Evolutionary conservation across 805 yeast species (phyloP), one percentile per base, ranked within the genome.

Genomic region (Yamadazyma tumulicola): DNA sequence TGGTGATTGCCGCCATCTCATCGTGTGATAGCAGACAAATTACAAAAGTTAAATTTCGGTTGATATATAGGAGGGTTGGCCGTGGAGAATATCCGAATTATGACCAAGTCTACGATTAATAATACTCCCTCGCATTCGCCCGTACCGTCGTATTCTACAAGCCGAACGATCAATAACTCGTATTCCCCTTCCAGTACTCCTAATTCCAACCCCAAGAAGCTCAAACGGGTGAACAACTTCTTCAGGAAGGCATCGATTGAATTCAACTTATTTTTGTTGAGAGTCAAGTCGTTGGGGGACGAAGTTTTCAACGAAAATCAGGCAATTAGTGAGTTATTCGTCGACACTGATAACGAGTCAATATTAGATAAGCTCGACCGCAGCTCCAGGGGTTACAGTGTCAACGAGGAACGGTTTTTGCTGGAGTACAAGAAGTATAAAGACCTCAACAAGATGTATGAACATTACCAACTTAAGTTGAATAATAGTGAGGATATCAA

Each of bases 301-400:
- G 75, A 69, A 14, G 66, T 65, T 2, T 61, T 74, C 26, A 60
- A 65, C 13, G 62, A 72, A 4, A 77, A 74, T 57, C 78, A 75
- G 42, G 58, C 64, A 1, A 61, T 72, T 1, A 71, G 67, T 32
- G 76, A 73, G 26, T 54, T 78, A 9, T 79, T 79, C 48, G 67
- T 66, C 6, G 65, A 45, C 39, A 60, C 41, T 44, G 73, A 46
- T 47, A 54, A 35, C 27, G 72, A 52, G 47, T 35, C 39, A 9
- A 14, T 38, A 8, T 10, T 42, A 8, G 55, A 52, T 15, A 28
- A 43, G 25, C 52, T 54, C 42, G 69, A 54, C 16, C 40, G 45
- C 29, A 35, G 42, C 23, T 23, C 34, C 30, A 52, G 36, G 33
- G 54, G 54, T 14, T 43, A 43, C 44, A 51, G 49, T 19, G 44